These are phyloP conservation scores for Colletotrichum limetticola DNA, from an alignment of 2,329 filamentous ascomycete genomes.

Conservation along the genomic window DNA sequence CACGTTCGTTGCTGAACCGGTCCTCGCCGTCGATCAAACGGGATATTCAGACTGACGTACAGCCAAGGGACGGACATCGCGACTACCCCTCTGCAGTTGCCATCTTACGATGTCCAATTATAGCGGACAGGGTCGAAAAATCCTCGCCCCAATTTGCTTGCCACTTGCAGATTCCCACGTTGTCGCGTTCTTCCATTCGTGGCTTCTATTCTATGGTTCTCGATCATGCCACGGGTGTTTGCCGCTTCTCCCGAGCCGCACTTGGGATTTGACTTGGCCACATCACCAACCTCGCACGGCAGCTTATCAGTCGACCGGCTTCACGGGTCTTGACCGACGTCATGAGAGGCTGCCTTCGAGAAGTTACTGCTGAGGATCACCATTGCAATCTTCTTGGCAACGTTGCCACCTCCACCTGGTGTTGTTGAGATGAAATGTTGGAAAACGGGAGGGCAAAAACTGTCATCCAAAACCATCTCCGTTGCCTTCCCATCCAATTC, in stretches of 20 bases:
- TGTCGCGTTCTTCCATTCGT: neutral
- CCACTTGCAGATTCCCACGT: neutral
- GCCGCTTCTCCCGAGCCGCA: constrained; percentile 5
- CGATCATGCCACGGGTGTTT: neutral
- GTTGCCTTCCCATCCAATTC: neutral
- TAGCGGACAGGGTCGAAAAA: constrained; percentile 22
- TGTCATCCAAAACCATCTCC: constrained; percentile 15
- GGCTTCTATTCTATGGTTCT: neutral
- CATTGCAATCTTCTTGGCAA: constrained; percentile 4
- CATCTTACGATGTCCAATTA: constrained; percentile 28
- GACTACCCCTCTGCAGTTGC: neutral
- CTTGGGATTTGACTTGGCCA: neutral
- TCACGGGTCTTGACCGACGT: neutral
- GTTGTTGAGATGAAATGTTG: neutral
- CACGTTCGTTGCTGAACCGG: constrained; percentile 18
- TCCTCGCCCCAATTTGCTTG: constrained; percentile 8
- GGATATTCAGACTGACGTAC: constrained; percentile 21
- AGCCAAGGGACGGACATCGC: neutral
- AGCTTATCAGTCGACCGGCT: neutral
- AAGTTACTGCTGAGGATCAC: neutral
- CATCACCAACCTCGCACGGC: too few relatives aligned
- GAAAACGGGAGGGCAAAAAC: neutral
- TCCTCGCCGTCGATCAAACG: constrained; percentile 34
- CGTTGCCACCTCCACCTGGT: constrained; percentile 7
- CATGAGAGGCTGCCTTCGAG: neutral